phyloP scores from a whole-genome alignment of 129 eudicot genomes.

The Chrysanthemum lavandulifolium region DNA sequence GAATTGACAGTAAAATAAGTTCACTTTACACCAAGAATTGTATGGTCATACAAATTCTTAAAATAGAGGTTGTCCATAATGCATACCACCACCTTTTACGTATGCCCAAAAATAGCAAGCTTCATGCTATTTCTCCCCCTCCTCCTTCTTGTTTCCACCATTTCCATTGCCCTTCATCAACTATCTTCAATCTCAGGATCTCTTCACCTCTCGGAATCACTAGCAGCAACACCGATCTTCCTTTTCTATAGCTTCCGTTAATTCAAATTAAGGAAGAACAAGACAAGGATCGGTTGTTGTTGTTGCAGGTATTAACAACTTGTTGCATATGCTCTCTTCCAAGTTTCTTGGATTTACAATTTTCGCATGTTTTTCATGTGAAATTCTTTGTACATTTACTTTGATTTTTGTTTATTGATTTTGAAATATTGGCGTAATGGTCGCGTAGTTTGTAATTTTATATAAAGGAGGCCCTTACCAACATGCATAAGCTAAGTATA shows the following conservation, averaged over 20 bases:
- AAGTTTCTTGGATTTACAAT: neutral
- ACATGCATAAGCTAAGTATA: neutral
- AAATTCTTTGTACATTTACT: neutral
- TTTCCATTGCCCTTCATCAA: slow-evolving; percentile 4
- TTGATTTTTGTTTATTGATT: neutral
- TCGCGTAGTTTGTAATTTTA: neutral
- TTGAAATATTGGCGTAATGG: neutral
- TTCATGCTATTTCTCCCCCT: slow-evolving; percentile 10
- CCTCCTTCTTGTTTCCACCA: neutral
- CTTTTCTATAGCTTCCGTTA: slow-evolving; percentile 22
- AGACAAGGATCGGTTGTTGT: slow-evolving; percentile 26
- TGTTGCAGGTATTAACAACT: slow-evolving; percentile 25
- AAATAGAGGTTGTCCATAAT: neutral
- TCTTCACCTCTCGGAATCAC: slow-evolving; percentile 15
- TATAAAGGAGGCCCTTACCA: neutral
- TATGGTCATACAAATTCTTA: slow-evolving; percentile 14
- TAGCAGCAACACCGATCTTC: slow-evolving; percentile 25
- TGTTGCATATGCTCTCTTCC: neutral
- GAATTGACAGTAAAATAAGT: too few relatives aligned
- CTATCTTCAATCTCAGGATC: slow-evolving; percentile 8
- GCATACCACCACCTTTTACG: slow-evolving; percentile 19
- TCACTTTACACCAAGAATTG: neutral
- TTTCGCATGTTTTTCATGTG: neutral
- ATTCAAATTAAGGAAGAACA: slow-evolving; percentile 19
- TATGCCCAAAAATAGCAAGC: slow-evolving; percentile 11